phyloP scores from a whole-genome alignment of 2,329 filamentous ascomycete species.

The Neopestalotiopsis rosae region DNA sequence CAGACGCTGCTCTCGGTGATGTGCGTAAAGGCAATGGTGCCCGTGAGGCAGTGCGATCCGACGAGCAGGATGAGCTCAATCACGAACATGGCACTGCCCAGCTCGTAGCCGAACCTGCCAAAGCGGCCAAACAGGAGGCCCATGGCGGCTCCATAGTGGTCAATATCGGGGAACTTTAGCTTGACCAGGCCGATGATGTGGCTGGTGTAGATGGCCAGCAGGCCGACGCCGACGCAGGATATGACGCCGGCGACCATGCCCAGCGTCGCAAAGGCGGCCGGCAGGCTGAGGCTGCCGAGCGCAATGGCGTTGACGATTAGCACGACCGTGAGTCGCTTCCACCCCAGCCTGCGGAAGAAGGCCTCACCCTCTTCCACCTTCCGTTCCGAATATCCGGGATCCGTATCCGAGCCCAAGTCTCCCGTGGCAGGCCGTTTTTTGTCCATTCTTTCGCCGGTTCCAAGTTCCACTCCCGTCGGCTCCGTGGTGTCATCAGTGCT shows the following conservation, averaged over 20 bases:
- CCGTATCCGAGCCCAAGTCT: not conserved
- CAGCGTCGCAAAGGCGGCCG: constrained; percentile 57
- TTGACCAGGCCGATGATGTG: constrained; percentile 51
- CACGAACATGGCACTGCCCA: constrained; percentile 58
- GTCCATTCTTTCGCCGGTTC: not conserved
- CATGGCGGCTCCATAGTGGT: constrained; percentile 59
- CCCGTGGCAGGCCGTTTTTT: not conserved
- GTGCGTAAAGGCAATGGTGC: constrained; percentile 65
- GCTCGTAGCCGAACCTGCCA: constrained; percentile 47
- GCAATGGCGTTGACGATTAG: constrained; percentile 64
- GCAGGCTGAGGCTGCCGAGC: constrained; percentile 57
- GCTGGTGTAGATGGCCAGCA: constrained; percentile 54
- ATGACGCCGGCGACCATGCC: constrained; percentile 58
- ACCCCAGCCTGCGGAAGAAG: constrained; percentile 58
- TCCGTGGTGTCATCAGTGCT: not conserved
- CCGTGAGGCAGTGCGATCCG: constrained; percentile 66
- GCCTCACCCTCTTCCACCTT: constrained; percentile 42
- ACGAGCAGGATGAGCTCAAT: constrained; percentile 67
- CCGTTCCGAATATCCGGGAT: constrained; percentile 1
- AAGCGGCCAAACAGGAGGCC: constrained; percentile 57
- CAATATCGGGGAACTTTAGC: constrained; percentile 35
- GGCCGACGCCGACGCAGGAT: constrained; percentile 46
- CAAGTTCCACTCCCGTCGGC: not conserved
- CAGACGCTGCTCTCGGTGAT: constrained; percentile 61
- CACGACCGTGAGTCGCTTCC: constrained; percentile 61